Base-by-base conservation (phyloP, 345 rosid genomes). In the Cardamine chenopodiifolia region DNA sequence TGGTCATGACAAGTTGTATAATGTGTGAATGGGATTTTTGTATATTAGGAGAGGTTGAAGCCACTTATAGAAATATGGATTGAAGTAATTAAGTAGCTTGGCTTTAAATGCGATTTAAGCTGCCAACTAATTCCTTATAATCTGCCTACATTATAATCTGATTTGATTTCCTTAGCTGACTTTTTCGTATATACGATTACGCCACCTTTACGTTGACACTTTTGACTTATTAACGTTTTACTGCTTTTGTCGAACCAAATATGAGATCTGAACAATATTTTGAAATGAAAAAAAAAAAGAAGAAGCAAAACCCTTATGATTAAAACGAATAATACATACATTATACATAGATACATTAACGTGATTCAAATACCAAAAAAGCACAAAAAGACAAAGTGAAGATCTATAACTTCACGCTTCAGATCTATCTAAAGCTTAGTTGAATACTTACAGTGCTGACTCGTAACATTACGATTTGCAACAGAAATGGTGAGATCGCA, bases 381-480 rank as follows among this genome's bases (percentile, higher is more conserved):
- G 42, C 0, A 29, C 25, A 37, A 59, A 8, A 52, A 57, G 14
- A 68, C 26, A 68, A 35, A 20, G 66, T 19, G 15, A 25, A 37
- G 60, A 67, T 73, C 44, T 39, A 64, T 10, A 26, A 55, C 4
- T 25, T 8, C 1, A 44, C 10, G n/a, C 28, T 31, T 47, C 44
- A 50, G 62, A 66, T 39, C 34, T 23, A 11, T 12, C 34, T 77
- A 94, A 9, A 94, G 52, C 77, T 86, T 81, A 8, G 90, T 84
- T 59, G 88, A 84, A 25, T 82, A 85, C 63, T 63, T 83, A 76
- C 99, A 95, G 4, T 66, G 71, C 59, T 79, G 91, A 48, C 84
- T 81, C 23, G 84, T 87, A 8, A 86, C 58, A 2, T 81, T 86
- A 0, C 80, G 70, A 58, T 85, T 85, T 0, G 83, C 37, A 29